Percentiles rank a stretch among this genome's conserved stretches.
These are phyloP conservation scores for Dothideomycetidae sp. DNA, from an alignment of 2,329 filamentous ascomycete species.

Conservation along the genomic window DNA sequence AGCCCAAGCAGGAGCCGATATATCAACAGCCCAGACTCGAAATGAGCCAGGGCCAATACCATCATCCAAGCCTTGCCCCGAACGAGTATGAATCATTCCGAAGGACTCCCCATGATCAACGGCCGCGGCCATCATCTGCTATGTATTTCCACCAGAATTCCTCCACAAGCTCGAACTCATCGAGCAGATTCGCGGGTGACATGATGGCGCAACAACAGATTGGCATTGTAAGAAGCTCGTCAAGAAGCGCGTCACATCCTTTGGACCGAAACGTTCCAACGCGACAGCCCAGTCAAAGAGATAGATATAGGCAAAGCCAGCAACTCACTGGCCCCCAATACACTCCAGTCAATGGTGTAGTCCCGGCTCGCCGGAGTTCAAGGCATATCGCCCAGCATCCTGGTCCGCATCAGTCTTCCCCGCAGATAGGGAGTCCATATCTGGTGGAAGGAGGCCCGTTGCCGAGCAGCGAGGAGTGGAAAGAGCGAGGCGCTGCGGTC, in stretches of 20 bases:
- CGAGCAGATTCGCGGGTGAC: constrained; percentile 36
- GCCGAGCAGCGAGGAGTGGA: constrained; percentile 79
- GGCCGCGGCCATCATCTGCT: constrained; percentile 11
- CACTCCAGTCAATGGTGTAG: constrained; percentile 42
- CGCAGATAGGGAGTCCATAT: constrained; percentile 31
- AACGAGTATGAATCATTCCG: constrained; percentile 10
- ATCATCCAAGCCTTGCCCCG: constrained; percentile 9
- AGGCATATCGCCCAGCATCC: constrained; percentile 38
- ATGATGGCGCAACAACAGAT: constrained; percentile 27
- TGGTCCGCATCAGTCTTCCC: constrained; percentile 12
- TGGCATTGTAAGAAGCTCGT: constrained; percentile 47
- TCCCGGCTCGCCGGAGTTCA: constrained; percentile 65
- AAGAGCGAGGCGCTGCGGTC: constrained; percentile 83
- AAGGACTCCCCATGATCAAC: constrained; percentile 13
- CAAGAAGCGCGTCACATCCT: constrained; percentile 44
- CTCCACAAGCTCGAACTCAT: constrained; percentile 30
- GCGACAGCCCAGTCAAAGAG: constrained; percentile 54
- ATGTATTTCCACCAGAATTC: constrained; percentile 36
- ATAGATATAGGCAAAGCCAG: constrained; percentile 50
- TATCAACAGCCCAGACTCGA: background rate
- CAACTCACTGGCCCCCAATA: constrained; percentile 27
- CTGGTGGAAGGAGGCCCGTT: constrained; percentile 39
- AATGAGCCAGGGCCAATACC: constrained; percentile 1
- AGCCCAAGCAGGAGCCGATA: background rate
- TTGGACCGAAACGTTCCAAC: constrained; percentile 48